phyloP scores from a whole-genome alignment of 192 early-diverging fungal species.

The Lunasporangiospora selenospora region DNA sequence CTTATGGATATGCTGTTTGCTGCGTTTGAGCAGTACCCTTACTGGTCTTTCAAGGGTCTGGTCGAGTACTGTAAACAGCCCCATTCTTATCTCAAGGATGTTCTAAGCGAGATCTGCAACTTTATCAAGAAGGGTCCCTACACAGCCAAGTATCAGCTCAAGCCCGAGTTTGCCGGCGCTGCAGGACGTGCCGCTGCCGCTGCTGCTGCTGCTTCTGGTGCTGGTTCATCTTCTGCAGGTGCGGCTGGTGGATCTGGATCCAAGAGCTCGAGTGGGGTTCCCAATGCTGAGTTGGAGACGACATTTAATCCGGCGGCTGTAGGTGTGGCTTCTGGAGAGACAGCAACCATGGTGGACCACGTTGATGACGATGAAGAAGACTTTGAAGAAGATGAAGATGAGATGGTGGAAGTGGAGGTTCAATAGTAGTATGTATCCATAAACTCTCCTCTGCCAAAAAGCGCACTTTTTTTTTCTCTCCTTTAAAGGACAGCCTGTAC shows the following conservation, averaged over 20 bases:
- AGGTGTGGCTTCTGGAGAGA: slow-evolving; percentile 30
- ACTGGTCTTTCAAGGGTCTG: slow-evolving; percentile 88
- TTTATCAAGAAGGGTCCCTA: slow-evolving; percentile 88
- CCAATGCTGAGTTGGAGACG: slow-evolving; percentile 34
- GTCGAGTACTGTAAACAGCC: slow-evolving; percentile 86
- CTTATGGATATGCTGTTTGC: slow-evolving; percentile 86
- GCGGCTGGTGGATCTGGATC: no score
- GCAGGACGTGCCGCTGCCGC: slow-evolving; percentile 43
- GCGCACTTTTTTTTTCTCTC: background rate
- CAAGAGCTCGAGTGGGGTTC: no score
- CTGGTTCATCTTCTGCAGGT: background rate
- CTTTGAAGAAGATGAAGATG: slow-evolving; percentile 54
- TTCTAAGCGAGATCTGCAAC: slow-evolving; percentile 78
- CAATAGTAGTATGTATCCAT: background rate
- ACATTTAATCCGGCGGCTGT: slow-evolving; percentile 45
- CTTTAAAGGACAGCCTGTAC: no score
- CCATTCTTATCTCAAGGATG: slow-evolving; percentile 81
- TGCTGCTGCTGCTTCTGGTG: background rate
- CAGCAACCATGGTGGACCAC: slow-evolving; percentile 19
- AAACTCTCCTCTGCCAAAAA: background rate
- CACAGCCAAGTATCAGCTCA: slow-evolving; percentile 81
- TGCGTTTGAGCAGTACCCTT: slow-evolving; percentile 79
- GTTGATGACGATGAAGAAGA: slow-evolving; percentile 25
- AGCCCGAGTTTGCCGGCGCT: slow-evolving; percentile 77
- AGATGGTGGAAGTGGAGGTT: slow-evolving; percentile 22